Conservation (phyloP, 225 moss, liverwort and hornwort genomes). For the Neckera pumila region DNA sequence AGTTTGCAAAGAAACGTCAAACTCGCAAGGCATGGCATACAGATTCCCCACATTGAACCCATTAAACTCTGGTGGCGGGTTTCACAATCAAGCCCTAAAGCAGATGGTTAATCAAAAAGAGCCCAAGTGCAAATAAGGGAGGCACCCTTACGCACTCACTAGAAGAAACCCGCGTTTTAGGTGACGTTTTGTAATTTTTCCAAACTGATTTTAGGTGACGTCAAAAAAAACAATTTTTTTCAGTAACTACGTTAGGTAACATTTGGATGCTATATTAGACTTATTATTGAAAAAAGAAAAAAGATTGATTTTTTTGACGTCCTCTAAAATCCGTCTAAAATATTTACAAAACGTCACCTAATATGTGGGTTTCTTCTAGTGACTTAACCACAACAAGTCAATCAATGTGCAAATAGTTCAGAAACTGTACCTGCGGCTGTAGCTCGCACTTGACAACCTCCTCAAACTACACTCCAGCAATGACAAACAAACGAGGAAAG, state of each 20-base stretch:
- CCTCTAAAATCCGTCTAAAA: too few relatives aligned
- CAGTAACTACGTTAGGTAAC: too few relatives aligned
- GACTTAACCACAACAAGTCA: not conserved
- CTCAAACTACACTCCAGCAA: not conserved
- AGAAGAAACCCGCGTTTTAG: too few relatives aligned
- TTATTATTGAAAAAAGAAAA: too few relatives aligned
- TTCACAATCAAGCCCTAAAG: not conserved
- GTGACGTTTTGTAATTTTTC: too few relatives aligned
- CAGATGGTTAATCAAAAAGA: not conserved
- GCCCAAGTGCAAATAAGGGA: not conserved
- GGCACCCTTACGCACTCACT: not conserved
- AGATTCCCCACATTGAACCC: not conserved
- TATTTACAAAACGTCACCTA: too few relatives aligned
- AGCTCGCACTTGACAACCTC: not conserved
- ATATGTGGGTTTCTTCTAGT: too few relatives aligned
- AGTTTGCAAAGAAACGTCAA: not conserved
- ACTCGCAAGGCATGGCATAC: not conserved
- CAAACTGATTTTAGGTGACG: too few relatives aligned
- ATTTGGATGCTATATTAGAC: too few relatives aligned
- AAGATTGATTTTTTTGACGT: too few relatives aligned
- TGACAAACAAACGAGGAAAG: not conserved
- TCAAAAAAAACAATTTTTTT: too few relatives aligned
- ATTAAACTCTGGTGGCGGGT: not conserved
- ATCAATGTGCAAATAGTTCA: not conserved
- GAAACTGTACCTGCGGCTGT: not conserved